A percentile compares a stretch with the other conserved stretches of the same genome.
Conservation (phyloP, 2,329 filamentous ascomycete species). For the Calonectria henricotiae region DNA sequence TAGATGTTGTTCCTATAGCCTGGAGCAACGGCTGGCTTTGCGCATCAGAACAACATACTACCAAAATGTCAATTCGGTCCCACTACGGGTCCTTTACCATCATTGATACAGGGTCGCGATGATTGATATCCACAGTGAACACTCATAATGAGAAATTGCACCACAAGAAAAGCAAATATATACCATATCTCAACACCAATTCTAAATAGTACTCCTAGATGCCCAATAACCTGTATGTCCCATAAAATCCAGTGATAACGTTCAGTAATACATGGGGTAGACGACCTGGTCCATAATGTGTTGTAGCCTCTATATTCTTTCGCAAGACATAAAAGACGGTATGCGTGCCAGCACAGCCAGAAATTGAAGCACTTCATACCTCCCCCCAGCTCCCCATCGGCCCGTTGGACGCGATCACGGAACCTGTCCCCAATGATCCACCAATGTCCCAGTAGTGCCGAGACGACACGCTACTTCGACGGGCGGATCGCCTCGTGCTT, state of each 20-base stretch:
- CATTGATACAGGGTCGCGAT: neutral
- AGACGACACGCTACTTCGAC: slow-evolving; percentile 79
- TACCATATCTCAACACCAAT: slow-evolving; percentile 34
- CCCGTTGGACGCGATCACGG: slow-evolving; percentile 77
- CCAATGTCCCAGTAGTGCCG: slow-evolving; percentile 95
- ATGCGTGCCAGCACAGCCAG: slow-evolving; percentile 24
- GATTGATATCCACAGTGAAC: neutral
- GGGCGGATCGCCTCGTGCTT: slow-evolving; percentile 83
- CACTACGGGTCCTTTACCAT: slow-evolving; percentile 20
- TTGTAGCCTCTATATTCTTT: slow-evolving; percentile 38
- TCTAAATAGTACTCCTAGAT: slow-evolving; percentile 39
- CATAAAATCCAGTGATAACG: slow-evolving; percentile 40
- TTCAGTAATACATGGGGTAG: slow-evolving; percentile 41
- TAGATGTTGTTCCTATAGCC: slow-evolving; percentile 25
- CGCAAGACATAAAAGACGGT: slow-evolving; percentile 33
- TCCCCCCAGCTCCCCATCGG: slow-evolving; percentile 87
- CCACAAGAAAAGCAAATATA: slow-evolving; percentile 16
- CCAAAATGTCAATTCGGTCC: slow-evolving; percentile 21
- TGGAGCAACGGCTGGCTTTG: slow-evolving; percentile 32
- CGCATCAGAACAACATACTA: neutral
- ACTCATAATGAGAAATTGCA: slow-evolving; percentile 8
- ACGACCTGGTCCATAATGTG: slow-evolving; percentile 19
- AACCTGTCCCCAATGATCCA: slow-evolving; percentile 83
- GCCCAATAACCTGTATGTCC: slow-evolving; percentile 43
- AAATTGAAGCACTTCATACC: slow-evolving; percentile 58